A percentile compares a stretch with the other conserved stretches of the same genome.
Conservation (phyloP, 129 eudicot genomes). For the Helichrysum umbraculigerum region DNA sequence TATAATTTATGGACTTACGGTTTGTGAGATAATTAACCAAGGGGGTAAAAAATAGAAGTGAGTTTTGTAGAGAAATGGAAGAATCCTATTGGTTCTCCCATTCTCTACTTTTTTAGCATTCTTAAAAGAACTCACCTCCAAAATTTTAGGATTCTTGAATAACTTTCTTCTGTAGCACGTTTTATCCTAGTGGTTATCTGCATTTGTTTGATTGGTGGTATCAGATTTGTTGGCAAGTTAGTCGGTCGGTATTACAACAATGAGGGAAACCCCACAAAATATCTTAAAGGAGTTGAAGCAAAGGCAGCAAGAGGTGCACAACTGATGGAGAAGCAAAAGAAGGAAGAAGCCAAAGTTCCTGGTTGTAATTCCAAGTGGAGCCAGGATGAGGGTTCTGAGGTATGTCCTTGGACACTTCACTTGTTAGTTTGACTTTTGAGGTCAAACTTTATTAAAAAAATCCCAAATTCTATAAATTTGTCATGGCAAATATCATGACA, state of each 20-base stretch:
- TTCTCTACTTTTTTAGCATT: too few species aligned
- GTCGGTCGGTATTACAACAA: conserved; percentile 77
- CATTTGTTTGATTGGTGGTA: background rate
- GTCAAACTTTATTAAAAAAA: conserved; percentile 8
- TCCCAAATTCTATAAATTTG: background rate
- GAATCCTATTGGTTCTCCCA: too few species aligned
- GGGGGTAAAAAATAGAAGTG: too few species aligned
- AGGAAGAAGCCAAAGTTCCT: conserved; percentile 78
- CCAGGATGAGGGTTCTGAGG: conserved; percentile 97
- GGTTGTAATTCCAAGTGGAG: conserved; percentile 96
- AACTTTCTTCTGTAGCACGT: background rate
- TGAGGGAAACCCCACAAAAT: conserved; percentile 74
- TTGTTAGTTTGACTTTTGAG: conserved; percentile 1
- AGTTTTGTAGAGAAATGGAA: too few species aligned
- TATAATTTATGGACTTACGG: too few species aligned
- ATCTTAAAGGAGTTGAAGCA: conserved; percentile 92
- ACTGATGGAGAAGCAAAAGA: conserved; percentile 81
- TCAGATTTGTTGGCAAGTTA: conserved; percentile 73
- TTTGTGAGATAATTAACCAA: too few species aligned
- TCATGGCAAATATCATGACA: background rate
- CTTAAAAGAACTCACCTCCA: too few species aligned
- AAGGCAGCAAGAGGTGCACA: conserved; percentile 97
- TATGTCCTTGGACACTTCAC: conserved; percentile 18
- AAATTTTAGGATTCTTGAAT: background rate
- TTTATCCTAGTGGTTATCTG: conserved; percentile 6